A percentile compares a stretch with the other conserved stretches of the same genome.
phyloP scores from a whole-genome alignment of 352 stramenopile genomes.

The Phytophthora rubi region DNA sequence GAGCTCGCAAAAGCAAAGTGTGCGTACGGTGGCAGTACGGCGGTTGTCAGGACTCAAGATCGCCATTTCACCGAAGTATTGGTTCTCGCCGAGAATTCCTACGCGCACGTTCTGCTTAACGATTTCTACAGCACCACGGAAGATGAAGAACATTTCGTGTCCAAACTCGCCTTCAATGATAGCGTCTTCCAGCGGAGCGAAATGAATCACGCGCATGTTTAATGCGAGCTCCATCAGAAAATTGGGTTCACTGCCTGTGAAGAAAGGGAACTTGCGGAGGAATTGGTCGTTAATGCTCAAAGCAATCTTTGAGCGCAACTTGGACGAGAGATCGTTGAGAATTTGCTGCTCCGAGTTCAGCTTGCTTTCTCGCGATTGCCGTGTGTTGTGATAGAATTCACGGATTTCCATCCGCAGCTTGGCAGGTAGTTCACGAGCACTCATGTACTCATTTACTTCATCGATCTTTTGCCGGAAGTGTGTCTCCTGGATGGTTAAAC shows the following conservation, averaged over 20 bases:
- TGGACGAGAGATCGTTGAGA: conserved; percentile 67
- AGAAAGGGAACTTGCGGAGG: conserved; percentile 80
- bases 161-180: conserved; percentile 76
- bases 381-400: conserved; percentile 81
- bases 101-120: conserved; percentile 58
- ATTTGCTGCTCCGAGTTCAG: conserved; percentile 70
- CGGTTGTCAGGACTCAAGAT: conserved; percentile 70
- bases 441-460: conserved; percentile 86
- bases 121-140: conserved; percentile 64
- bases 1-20: conserved; percentile 73
- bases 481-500: conserved; percentile 67
- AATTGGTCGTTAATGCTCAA: conserved; percentile 82
- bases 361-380: conserved; percentile 68
- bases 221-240: conserved; percentile 82
- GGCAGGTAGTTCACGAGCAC: conserved; percentile 65
- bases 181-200: conserved; percentile 49
- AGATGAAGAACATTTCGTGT: conserved; percentile 77
- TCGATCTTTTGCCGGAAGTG: conserved; percentile 76
- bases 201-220: conserved; percentile 83
- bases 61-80: conserved; percentile 84
- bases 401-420: conserved; percentile 78
- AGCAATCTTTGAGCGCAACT: conserved; percentile 79
- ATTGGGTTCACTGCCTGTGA: conserved; percentile 73
- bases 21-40: conserved; percentile 68
- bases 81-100: conserved; percentile 69